A percentile compares a stretch with the other conserved stretches of the same genome.
Evolutionary conservation across 2,329 filamentous ascomycete genomes (phyloP).

Genomic region (Helotiales sp.): DNA sequence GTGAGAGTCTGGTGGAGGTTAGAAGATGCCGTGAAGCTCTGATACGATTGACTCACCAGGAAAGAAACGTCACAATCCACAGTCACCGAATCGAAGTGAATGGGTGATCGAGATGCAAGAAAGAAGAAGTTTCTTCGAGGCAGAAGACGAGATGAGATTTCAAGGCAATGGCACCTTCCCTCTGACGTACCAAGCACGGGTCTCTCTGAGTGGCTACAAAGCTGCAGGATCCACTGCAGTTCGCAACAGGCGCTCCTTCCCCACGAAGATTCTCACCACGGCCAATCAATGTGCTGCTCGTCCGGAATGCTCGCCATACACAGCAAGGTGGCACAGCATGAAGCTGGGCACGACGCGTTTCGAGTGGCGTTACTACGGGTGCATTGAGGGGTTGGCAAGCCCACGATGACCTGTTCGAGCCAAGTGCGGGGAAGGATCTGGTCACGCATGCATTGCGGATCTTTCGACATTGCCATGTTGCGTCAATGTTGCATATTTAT

Average conservation of each 20-base stretch:
- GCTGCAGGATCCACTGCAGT: not conserved
- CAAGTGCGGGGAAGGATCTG: conserved; percentile 11
- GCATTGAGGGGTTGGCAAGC: not conserved
- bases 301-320: not conserved
- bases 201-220: not conserved
- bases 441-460: conserved; percentile 5
- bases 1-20: not conserved
- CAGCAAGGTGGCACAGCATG: conserved; percentile 1
- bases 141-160: not conserved
- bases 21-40: not conserved
- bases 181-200: conserved; percentile 5
- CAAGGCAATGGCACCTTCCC: conserved; percentile 2
- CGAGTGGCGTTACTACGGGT: not conserved
- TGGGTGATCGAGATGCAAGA: not conserved
- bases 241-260: not conserved
- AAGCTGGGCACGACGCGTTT: conserved; percentile 6
- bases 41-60: not conserved
- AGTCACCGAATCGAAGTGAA: not conserved
- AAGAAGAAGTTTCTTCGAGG: not conserved
- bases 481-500: not conserved
- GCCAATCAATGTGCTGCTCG: not conserved
- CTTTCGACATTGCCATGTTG: not conserved
- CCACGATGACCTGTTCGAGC: not conserved
- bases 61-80: not conserved
- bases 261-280: not conserved